Evolutionary conservation across 495 filamentous ascomycete species (phyloP).

Genomic region (Neurospora discreta): DNA sequence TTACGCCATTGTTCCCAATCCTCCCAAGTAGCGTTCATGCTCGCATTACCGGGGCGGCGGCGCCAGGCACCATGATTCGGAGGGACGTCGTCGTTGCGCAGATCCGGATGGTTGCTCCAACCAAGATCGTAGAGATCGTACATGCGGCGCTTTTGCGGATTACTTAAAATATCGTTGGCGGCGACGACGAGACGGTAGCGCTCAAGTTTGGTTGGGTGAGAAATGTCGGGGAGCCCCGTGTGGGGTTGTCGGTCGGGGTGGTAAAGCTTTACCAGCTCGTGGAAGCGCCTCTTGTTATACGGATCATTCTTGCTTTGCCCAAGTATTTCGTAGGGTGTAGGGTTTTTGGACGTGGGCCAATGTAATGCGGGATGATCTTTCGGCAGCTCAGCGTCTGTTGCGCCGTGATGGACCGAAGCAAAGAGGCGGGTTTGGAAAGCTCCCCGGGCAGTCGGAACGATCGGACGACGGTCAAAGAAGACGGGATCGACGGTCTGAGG

Average conservation of each 20-base stretch:
- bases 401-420: constrained; percentile 11
- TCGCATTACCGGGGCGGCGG: constrained; percentile 43
- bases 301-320: constrained; percentile 46
- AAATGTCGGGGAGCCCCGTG: constrained; percentile 31
- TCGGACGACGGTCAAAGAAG: neutral
- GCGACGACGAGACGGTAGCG: constrained; percentile 79
- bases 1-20: constrained; percentile 91
- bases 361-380: constrained; percentile 17
- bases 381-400: constrained; percentile 3
- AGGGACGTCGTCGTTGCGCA: constrained; percentile 27
- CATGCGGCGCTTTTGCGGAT: constrained; percentile 60
- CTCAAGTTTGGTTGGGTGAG: constrained; percentile 55
- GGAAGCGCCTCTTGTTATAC: constrained; percentile 76
- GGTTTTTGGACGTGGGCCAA: constrained; percentile 34
- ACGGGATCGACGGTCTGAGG: neutral
- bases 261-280: constrained; percentile 88
- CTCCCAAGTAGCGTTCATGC: constrained; percentile 90
- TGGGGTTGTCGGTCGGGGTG: constrained; percentile 68
- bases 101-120: constrained; percentile 47
- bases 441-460: neutral
- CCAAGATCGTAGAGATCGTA: constrained; percentile 78
- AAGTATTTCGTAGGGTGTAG: constrained; percentile 92
- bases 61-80: constrained; percentile 37
- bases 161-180: constrained; percentile 83
- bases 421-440: constrained; percentile 4